Percentiles rank a stretch among this genome's conserved stretches.
These are phyloP conservation scores for Thielaviopsis punctulata DNA, from an alignment of 2,329 filamentous ascomycete species.

Conservation along the genomic window DNA sequence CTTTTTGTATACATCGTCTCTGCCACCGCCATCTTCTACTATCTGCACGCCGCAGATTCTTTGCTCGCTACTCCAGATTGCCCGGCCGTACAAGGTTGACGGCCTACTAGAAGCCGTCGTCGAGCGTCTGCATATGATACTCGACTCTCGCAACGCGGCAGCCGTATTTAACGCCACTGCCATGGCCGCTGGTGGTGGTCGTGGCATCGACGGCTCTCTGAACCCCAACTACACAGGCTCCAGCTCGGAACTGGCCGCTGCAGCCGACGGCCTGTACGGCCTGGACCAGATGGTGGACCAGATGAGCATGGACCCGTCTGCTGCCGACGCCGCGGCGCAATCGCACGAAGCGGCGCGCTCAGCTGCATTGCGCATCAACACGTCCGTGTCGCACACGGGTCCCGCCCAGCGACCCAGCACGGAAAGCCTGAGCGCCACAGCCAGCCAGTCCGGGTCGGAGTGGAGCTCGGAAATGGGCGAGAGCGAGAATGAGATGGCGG, in stretches of 20 bases:
- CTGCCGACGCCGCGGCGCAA: background rate
- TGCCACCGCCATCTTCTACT: constrained; percentile 57
- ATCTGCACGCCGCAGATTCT: constrained; percentile 90
- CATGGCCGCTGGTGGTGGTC: constrained; percentile 89
- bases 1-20: constrained; percentile 81
- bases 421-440: constrained; percentile 32
- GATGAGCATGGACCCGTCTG: constrained; percentile 2
- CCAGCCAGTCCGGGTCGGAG: constrained; percentile 36
- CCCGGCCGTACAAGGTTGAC: constrained; percentile 82
- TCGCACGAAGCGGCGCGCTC: constrained; percentile 18
- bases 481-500: constrained; percentile 28
- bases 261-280: constrained; percentile 9
- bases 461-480: constrained; percentile 38
- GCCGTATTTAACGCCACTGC: constrained; percentile 96
- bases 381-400: constrained; percentile 20
- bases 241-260: constrained; percentile 20
- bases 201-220: constrained; percentile 53
- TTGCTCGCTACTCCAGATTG: constrained; percentile 84
- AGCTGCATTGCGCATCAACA: constrained; percentile 32
- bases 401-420: constrained; percentile 21
- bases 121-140: constrained; percentile 69
- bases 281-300: constrained; percentile 7
- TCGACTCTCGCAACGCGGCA: constrained; percentile 86
- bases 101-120: constrained; percentile 85
- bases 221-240: constrained; percentile 43